Evolutionary conservation across 2,329 filamentous ascomycete species (phyloP), one percentile per base, ranked within the genome.

Genomic region (Camptophora hylomeconis): DNA sequence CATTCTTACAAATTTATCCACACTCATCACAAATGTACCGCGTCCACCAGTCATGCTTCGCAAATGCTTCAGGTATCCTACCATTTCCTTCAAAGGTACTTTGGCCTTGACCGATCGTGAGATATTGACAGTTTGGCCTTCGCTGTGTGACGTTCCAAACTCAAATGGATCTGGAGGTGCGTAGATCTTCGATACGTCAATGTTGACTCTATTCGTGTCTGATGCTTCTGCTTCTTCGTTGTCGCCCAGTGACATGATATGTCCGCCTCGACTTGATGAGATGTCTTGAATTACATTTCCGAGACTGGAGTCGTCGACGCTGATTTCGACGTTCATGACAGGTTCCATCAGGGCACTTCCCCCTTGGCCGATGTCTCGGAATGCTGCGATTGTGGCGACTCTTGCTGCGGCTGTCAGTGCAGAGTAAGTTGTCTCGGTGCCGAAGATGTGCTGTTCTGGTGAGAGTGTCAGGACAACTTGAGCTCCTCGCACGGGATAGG

Each of bases 31-130:
- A 50, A 81, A 82, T 2, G 75, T 80, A 0, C 76, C 77, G 31
- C 89, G 67, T 0, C 89, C 89, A 3, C 78, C 80, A 3, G 87
- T 98, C 60, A 93, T 67, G 54, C 82, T 86, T 29, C 89, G 66
- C 39, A 98, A 57, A 49, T 92, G 81, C 51, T 83, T 82, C 44
- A 95, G 63, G 53, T 95, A 98, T 22, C 87, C 81, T 19, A 95
- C 76, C 82, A 95, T 94, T 56, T 95, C 87, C 57, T 89, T 92
- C 45, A 95, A 64, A 17, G 89, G 89, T 16, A 95, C 87, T 45
- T 80, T 74, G 13, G 86, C 89, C 7, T 78, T 75, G 42, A 98
- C 82, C 27, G 77, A 65, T 32, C 67, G 54, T 33, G 72, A 69
- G 17, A 65, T 53, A 23, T 53, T 54, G 3, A 49, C 40, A 10